Base-by-base conservation (phyloP, 176 grass and related monocot genomes). In the Pharus latifolius region DNA sequence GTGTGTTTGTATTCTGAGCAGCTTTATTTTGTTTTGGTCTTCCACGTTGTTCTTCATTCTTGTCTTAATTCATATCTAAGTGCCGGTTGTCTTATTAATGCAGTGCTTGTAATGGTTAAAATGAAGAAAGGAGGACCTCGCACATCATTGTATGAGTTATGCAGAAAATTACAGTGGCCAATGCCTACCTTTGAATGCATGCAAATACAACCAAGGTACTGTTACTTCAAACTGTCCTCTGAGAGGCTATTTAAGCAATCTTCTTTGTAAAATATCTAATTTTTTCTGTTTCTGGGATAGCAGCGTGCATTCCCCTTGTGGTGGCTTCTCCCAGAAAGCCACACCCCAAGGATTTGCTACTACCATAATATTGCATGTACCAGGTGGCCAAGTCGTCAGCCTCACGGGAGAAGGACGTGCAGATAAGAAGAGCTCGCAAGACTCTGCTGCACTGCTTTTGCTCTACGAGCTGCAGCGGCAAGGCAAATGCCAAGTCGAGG, bases 101-200 rank as follows among this genome's bases (percentile, higher is more conserved):
- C 72, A 93, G 94, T 83, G 65, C 24, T 49, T 74, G 75, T 92
- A 62, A 45, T 28, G 18, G 94, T 93, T 40, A 88, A 84, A 76
- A 75, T 76, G 77, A 78, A 81, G 30, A 93, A 91, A 93, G 94
- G 89, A 76, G 87, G 87, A 31, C 94, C 94, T 61, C 86, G 94
- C 22, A 38, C 51, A 65, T 79, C 83, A 43, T 70, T 98, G 40
- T 76, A 80, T 56, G 83, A 93, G 54, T 61, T 87, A 1, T 93
- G 94, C 57, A 85, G 78, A 90, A 98, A 78, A 46, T 73, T 60
- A 30, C 80, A 90, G n/a, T 98, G 89, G 94, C 75, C 87, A 56
- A 78, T 81, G 75, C 94, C 94, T 78, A 88, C 18, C 3, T 88
- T 88, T 75, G 81, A 93, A 49, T 80, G 58, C 38, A 60, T 11